Evolutionary conservation across 1,284 basidiomycete species (phyloP).

Genomic region (Wallemia ichthyophaga): DNA sequence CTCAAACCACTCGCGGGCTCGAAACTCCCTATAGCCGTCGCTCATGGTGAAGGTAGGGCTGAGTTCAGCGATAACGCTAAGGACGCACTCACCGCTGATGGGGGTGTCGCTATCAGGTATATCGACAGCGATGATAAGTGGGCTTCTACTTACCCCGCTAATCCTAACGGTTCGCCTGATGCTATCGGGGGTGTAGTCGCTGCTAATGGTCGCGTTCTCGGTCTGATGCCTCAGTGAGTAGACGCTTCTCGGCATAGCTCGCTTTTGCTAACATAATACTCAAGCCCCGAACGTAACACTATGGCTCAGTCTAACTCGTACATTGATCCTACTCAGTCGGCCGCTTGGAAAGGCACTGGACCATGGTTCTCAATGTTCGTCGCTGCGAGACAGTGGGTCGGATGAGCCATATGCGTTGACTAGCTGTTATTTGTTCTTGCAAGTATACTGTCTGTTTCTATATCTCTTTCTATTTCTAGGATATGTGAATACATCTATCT

Average conservation of each 20-base stretch:
- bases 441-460: too few species aligned
- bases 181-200: slow-evolving; percentile 75
- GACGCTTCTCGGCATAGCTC: neutral
- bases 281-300: slow-evolving; percentile 15
- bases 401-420: neutral
- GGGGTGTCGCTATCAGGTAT: slow-evolving; percentile 40
- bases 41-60: slow-evolving; percentile 80
- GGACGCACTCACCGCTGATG: slow-evolving; percentile 20
- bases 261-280: slow-evolving; percentile 2
- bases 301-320: slow-evolving; percentile 14
- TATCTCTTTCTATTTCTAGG: too few species aligned
- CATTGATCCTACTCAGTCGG: slow-evolving; percentile 6
- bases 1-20: slow-evolving; percentile 62
- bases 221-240: slow-evolving; percentile 50
- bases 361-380: slow-evolving; percentile 19
- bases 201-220: slow-evolving; percentile 54
- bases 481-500: too few species aligned
- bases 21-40: slow-evolving; percentile 65
- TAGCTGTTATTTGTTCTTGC: too few species aligned
- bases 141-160: slow-evolving; percentile 57
- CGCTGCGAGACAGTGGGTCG: slow-evolving; percentile 14
- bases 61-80: slow-evolving; percentile 27
- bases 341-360: slow-evolving; percentile 12
- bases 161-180: slow-evolving; percentile 71
- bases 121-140: slow-evolving; percentile 34